A percentile compares a stretch with the other conserved stretches of the same genome.
Evolutionary conservation across 148 eudicot genomes (phyloP).

Genomic region (Rheum nobile): DNA sequence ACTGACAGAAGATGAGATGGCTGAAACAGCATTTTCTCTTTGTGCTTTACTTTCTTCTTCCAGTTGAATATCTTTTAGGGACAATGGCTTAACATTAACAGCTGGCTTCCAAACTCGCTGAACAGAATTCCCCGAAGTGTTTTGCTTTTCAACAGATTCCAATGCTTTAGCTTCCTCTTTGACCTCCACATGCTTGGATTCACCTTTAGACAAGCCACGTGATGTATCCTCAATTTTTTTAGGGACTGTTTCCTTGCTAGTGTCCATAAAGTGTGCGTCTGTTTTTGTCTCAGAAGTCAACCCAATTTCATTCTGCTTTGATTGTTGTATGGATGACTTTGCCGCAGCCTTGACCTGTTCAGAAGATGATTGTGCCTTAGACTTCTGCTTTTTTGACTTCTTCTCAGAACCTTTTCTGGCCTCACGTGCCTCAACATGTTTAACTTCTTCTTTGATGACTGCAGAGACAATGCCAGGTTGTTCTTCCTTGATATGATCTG

Average conservation of each 20-base stretch:
- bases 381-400: constrained; percentile 67
- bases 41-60: constrained; percentile 73
- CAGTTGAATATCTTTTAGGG: constrained; percentile 84
- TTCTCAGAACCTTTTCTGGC: constrained; percentile 56
- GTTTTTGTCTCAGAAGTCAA: constrained; percentile 18
- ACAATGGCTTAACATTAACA: constrained; percentile 74
- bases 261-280: constrained; percentile 16
- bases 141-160: constrained; percentile 14
- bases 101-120: constrained; percentile 90
- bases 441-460: constrained; percentile 29
- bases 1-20: constrained; percentile 33
- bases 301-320: constrained; percentile 33
- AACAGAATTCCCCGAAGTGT: constrained; percentile 18
- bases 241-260: constrained; percentile 10
- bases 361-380: constrained; percentile 49
- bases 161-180: background rate
- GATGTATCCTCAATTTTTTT: constrained; percentile 18
- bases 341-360: constrained; percentile 45
- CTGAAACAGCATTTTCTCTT: constrained; percentile 28
- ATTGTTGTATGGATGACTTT: constrained; percentile 28
- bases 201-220: too few relatives aligned
- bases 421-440: constrained; percentile 37
- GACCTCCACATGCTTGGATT: constrained; percentile 1
- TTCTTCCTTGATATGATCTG: constrained; percentile 22
- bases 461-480: constrained; percentile 21